These are phyloP conservation scores for Kokia cookei DNA, from an alignment of 441 rosid species.

Conservation along the genomic window DNA sequence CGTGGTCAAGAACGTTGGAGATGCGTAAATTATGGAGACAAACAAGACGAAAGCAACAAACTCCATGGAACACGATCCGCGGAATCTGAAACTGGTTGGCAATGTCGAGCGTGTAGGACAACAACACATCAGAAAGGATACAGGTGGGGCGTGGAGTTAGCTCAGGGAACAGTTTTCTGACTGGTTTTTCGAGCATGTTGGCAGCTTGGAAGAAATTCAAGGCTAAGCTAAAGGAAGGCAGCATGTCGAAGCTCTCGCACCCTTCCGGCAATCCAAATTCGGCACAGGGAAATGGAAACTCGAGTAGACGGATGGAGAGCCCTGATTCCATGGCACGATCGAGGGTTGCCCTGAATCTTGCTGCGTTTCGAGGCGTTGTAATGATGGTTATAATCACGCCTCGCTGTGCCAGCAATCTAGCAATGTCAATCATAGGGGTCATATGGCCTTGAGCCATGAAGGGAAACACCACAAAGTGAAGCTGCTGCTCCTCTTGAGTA, in stretches of 20 bases:
- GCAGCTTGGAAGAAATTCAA: conserved; percentile 18
- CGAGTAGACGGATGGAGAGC: conserved; percentile 12
- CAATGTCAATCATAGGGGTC: conserved; percentile 38
- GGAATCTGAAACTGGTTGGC: conserved; percentile 38
- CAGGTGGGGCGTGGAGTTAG: conserved; percentile 26
- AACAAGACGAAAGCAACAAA: conserved; percentile 27
- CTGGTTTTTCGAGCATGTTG: conserved; percentile 22
- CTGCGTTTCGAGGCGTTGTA: conserved; percentile 22
- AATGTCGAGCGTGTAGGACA: conserved; percentile 25
- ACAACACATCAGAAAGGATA: conserved; percentile 32
- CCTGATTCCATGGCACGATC: conserved; percentile 13
- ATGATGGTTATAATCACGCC: conserved; percentile 22
- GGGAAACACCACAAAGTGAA: conserved; percentile 29
- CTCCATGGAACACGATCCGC: conserved; percentile 30
- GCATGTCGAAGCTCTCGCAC: conserved; percentile 19
- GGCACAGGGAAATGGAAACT: conserved; percentile 15
- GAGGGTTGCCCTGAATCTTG: conserved; percentile 10
- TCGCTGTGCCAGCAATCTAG: conserved; percentile 27
- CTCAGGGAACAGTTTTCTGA: conserved; percentile 16
- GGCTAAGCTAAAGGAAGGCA: conserved; percentile 6
- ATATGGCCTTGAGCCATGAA: conserved; percentile 37
- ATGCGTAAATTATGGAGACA: conserved; percentile 17
- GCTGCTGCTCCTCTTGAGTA: background rate
- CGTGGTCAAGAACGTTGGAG: conserved; percentile 8
- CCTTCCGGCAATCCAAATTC: conserved; percentile 27